Percentiles rank a stretch among this genome's conserved stretches.
These are phyloP conservation scores for Dendrostoma leiphaemia DNA, from an alignment of 2,329 filamentous ascomycete species.

Conservation along the genomic window DNA sequence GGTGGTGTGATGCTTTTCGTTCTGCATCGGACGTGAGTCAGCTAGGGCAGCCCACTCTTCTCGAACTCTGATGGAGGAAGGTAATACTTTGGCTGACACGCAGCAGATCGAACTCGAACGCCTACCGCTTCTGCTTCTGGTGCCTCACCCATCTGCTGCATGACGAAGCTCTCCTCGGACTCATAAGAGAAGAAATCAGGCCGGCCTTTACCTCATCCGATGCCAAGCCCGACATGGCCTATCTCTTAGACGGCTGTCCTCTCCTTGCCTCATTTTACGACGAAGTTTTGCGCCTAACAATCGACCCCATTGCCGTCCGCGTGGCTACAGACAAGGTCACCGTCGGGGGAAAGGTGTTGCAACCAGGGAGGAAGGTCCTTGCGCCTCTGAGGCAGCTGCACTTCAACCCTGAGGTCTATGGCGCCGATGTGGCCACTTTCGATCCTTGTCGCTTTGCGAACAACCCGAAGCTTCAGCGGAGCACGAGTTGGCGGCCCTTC, in stretches of 20 bases:
- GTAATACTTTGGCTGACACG: neutral
- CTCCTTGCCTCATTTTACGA: neutral
- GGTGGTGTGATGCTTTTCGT: neutral
- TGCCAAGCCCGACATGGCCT: neutral
- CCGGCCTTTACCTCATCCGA: neutral
- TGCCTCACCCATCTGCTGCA: slow-evolving; percentile 1
- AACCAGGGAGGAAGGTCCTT: neutral
- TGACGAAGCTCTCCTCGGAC: neutral
- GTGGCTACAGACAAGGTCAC: neutral
- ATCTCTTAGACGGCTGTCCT: neutral
- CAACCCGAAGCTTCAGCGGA: neutral
- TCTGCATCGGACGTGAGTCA: slow-evolving; percentile 1
- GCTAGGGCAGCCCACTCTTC: neutral
- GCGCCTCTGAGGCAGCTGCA: slow-evolving; percentile 7
- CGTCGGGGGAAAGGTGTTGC: neutral
- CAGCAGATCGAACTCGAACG: neutral
- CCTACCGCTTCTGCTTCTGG: slow-evolving; percentile 4
- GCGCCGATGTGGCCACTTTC: neutral
- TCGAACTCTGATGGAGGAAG: neutral
- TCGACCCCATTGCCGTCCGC: neutral
- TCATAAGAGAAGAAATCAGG: neutral
- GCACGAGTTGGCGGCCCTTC: slow-evolving; percentile 10
- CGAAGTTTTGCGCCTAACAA: neutral
- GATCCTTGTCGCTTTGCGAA: neutral
- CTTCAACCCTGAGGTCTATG: neutral